These are phyloP conservation scores for Daedaleopsis nitida DNA, from an alignment of 768 basidiomycete genomes.

Conservation along the genomic window DNA sequence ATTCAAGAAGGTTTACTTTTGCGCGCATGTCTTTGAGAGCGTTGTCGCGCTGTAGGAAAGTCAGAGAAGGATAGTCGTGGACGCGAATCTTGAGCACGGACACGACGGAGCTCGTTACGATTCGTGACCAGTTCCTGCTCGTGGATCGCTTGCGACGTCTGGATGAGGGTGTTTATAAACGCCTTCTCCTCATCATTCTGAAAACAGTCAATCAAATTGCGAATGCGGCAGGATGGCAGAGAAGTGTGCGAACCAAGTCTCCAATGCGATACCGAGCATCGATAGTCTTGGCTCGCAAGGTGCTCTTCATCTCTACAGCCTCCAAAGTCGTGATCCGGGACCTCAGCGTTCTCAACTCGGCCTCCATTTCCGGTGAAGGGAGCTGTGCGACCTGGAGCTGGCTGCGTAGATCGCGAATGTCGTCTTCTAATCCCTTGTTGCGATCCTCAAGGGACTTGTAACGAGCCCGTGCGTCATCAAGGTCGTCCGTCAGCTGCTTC, in stretches of 20 bases:
- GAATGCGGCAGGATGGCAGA: neutral
- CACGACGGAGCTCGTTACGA: constrained; percentile 38
- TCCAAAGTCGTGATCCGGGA: constrained; percentile 24
- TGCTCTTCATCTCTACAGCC: constrained; percentile 21
- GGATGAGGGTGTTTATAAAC: constrained; percentile 32
- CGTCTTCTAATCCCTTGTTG: constrained; percentile 15
- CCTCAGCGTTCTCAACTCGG: constrained; percentile 27
- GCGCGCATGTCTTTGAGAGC: constrained; percentile 31
- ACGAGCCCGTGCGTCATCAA: constrained; percentile 21
- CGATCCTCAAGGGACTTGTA: constrained; percentile 18
- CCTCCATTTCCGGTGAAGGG: constrained; percentile 22
- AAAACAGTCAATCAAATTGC: neutral
- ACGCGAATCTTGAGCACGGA: constrained; percentile 14
- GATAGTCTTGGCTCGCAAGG: constrained; percentile 28
- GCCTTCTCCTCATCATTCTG: constrained; percentile 35
- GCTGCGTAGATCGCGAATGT: constrained; percentile 18
- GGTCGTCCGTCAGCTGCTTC: constrained; percentile 16
- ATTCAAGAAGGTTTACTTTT: constrained; percentile 32
- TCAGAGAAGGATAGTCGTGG: neutral
- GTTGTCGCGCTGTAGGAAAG: constrained; percentile 32
- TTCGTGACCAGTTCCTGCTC: constrained; percentile 37
- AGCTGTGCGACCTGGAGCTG: constrained; percentile 23
- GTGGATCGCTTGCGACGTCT: constrained; percentile 34
- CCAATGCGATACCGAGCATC: constrained; percentile 32
- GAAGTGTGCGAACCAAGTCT: constrained; percentile 27